These are phyloP conservation scores for Candida ovalis DNA, from an alignment of 805 yeast genomes.

Conservation along the genomic window DNA sequence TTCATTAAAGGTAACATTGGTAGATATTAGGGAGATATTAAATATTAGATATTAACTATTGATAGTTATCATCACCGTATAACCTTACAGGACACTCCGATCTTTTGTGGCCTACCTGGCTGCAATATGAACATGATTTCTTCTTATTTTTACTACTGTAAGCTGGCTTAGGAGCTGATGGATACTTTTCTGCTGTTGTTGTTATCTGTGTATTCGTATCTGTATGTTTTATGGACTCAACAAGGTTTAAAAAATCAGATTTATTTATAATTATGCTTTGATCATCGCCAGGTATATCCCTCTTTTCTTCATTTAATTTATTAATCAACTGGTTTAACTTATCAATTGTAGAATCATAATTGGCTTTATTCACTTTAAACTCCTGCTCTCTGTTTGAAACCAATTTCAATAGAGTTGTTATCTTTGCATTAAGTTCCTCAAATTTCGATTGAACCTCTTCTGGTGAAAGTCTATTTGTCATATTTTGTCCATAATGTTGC, in stretches of 20 bases:
- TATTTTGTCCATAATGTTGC: background rate
- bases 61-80: conserved; percentile 7
- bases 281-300: background rate
- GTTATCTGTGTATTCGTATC: background rate
- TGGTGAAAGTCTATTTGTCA: background rate
- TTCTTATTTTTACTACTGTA: conserved; percentile 25
- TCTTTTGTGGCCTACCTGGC: conserved; percentile 32
- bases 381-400: conserved; percentile 37
- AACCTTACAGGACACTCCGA: conserved; percentile 31
- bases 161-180: background rate
- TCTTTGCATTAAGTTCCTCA: conserved; percentile 17
- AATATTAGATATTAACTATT: no score
- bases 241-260: background rate
- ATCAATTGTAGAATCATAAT: conserved; percentile 18
- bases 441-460: conserved; percentile 10
- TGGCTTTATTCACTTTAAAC: conserved; percentile 28
- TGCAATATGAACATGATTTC: conserved; percentile 33
- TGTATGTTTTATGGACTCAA: background rate
- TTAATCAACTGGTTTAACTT: conserved; percentile 20
- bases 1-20: no score
- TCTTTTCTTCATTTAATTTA: background rate
- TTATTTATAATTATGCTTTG: background rate
- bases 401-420: conserved; percentile 33
- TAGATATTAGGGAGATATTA: no score
- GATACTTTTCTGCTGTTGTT: background rate